Percentiles rank a stretch among this genome's conserved stretches.
These are phyloP conservation scores for Serendipita vermifera DNA, from an alignment of 768 basidiomycete genomes.

Conservation along the genomic window DNA sequence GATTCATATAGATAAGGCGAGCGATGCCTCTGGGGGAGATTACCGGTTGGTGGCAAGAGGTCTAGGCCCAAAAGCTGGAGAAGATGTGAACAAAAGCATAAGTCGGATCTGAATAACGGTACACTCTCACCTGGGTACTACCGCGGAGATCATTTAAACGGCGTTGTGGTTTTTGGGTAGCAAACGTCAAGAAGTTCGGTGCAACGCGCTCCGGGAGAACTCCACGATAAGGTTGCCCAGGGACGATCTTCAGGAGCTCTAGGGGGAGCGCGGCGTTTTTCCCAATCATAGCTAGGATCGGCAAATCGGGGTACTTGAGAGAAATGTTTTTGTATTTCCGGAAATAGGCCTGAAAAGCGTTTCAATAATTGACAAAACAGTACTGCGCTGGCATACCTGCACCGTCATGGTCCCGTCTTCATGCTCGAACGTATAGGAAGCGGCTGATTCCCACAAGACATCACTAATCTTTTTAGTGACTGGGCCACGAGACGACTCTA, in stretches of 20 bases:
- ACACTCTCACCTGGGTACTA: no score
- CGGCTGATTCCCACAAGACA: background rate
- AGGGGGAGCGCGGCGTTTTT: background rate
- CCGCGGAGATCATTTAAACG: background rate
- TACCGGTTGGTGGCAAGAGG: no score
- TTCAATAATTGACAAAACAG: background rate
- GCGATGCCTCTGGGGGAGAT: no score
- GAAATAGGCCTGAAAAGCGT: background rate
- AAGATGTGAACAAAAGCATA: no score
- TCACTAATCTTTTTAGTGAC: background rate
- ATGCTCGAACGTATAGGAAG: background rate
- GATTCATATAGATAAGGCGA: no score
- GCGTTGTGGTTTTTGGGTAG: background rate
- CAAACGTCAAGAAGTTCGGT: background rate
- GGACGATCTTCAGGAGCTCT: background rate
- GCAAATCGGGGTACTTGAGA: background rate
- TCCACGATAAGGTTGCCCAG: slow-evolving; percentile 1
- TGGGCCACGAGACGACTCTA: background rate
- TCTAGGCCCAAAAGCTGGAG: no score
- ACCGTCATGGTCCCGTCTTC: background rate
- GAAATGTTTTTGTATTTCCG: background rate
- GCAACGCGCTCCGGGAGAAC: background rate
- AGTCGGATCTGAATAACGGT: no score
- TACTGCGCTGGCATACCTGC: background rate
- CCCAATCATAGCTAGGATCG: background rate